These are phyloP conservation scores for Fusarium udum DNA, from an alignment of 2,329 filamentous ascomycete species.

Conservation along the genomic window DNA sequence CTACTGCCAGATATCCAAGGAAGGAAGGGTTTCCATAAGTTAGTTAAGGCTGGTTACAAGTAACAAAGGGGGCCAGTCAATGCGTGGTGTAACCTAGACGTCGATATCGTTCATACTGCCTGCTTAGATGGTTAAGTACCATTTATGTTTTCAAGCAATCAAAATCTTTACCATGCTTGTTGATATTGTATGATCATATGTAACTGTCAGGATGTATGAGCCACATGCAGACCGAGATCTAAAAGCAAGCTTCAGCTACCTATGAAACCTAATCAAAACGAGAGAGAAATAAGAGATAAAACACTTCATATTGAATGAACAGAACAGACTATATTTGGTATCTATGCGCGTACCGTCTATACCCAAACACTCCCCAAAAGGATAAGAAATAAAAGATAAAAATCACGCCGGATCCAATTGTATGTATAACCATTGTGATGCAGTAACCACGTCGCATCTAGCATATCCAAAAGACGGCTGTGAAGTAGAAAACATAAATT, in stretches of 20 bases:
- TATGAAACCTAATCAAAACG: neutral
- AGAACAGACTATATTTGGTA: conserved; percentile 41
- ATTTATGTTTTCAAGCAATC: neutral
- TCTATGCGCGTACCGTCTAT: conserved; percentile 46
- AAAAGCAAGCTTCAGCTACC: neutral
- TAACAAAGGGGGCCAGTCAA: neutral
- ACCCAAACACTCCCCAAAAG: conserved; percentile 27
- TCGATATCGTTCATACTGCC: neutral
- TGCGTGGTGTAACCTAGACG: neutral
- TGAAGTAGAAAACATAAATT: conserved; percentile 12
- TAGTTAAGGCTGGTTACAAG: neutral
- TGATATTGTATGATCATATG: neutral
- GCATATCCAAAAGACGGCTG: conserved; percentile 19
- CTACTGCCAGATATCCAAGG: conserved; percentile 16
- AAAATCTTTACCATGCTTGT: neutral
- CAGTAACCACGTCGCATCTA: conserved; percentile 25
- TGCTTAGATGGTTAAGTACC: conserved; percentile 1
- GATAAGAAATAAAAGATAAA: neutral
- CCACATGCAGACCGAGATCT: neutral
- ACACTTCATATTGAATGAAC: neutral
- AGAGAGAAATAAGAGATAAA: neutral
- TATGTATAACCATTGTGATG: conserved; percentile 15
- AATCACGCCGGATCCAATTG: conserved; percentile 10
- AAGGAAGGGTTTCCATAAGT: neutral
- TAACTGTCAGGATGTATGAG: neutral